Evolutionary conservation across 2,329 filamentous ascomycete species (phyloP).

Genomic region (Verticillium nonalfalfae): DNA sequence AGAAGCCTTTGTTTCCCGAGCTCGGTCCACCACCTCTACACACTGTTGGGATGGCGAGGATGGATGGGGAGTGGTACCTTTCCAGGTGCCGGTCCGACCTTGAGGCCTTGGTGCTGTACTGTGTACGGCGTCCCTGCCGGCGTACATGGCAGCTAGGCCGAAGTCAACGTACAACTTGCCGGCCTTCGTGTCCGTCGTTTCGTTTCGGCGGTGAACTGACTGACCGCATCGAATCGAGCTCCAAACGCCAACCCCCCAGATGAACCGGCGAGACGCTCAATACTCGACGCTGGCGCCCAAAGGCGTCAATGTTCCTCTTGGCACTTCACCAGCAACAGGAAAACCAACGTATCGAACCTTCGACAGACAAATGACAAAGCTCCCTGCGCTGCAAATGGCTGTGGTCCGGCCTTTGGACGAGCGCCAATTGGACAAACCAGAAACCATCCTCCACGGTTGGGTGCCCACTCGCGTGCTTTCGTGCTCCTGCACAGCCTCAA

Average conservation of each 20-base stretch:
- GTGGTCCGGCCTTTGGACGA: background rate
- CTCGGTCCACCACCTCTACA: background rate
- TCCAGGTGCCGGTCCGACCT: background rate
- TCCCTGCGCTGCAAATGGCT: background rate
- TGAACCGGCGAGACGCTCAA: background rate
- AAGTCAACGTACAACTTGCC: background rate
- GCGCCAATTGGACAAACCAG: background rate
- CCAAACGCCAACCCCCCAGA: background rate
- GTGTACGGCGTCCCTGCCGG: background rate
- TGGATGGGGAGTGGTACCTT: background rate
- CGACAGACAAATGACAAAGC: background rate
- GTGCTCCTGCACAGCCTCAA: background rate
- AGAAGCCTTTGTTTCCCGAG: background rate
- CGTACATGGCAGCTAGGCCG: background rate
- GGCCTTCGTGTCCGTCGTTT: background rate
- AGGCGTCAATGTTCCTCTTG: background rate
- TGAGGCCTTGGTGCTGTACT: background rate
- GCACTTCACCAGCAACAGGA: background rate
- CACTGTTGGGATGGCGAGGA: background rate
- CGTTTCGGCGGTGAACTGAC: background rate
- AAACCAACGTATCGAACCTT: background rate
- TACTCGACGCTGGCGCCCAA: background rate
- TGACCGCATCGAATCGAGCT: background rate
- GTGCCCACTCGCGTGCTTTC: background rate
- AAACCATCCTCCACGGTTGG: background rate